Evolutionary conservation across 441 rosid genomes (phyloP), one percentile per base, ranked within the genome.

Genomic region (Syzygium malaccense): DNA sequence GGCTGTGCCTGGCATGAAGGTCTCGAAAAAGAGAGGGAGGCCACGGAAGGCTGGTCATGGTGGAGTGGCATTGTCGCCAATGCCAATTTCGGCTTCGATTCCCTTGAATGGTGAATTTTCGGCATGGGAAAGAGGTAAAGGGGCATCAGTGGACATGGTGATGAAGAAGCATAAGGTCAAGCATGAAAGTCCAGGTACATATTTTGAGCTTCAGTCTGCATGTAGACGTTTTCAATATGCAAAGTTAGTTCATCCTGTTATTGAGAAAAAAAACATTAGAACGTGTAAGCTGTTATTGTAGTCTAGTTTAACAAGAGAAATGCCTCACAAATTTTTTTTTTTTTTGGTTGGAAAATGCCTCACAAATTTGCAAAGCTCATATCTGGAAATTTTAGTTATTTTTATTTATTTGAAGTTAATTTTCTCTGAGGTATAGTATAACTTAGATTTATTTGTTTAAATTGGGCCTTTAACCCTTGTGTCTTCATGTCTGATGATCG

Each of bases 81-180:
- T 94, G 96, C 96, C 98, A 18, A 93, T 95, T 85, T 95, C 98
- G 7, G 90, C 98, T 7, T 94, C 98, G 15, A 91, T 97, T 86
- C 99, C 99, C 10, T 87, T 96, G 90, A 18, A 93, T 5, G 93
- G 96, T 33, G 96, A 92, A 17, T 90, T 89, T 87, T 86, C 95
- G 17, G 83, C 93, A 14, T 91, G 95, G 95, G 94, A 94, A 89
- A 93, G 92, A 32, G 96, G 96, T 49, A 92, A 93, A 91, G 96
- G 93, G 75, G 91, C 94, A 71, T 93, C 94, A 66, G 87, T 80
- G 66, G 98, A 94, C 37, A 83, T 90, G 32, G 87, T 89, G 68
- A 95, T 94, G 94, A 95, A 92, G 92, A 92, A 96, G 18, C 93
- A 93, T 66, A 92, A 92, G 90, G 89, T 87, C 48, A 96, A 94